phyloP scores from a whole-genome alignment of 306 rosid species.

The Malus fusca region DNA sequence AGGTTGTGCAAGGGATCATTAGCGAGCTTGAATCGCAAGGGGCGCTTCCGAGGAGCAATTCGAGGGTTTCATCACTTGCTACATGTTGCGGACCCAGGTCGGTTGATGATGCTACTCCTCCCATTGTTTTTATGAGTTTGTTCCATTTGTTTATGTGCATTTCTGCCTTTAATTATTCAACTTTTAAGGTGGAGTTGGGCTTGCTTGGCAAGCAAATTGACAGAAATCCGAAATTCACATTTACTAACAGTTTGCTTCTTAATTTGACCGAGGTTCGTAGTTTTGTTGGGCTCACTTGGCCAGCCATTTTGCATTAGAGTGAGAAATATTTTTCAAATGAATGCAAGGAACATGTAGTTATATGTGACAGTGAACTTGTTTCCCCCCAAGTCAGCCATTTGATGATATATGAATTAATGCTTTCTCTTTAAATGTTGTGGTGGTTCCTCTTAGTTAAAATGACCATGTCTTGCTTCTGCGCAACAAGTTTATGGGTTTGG shows the following conservation, averaged over 20 bases:
- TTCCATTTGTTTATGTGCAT: background rate
- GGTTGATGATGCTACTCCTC: conserved; percentile 13
- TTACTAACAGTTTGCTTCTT: background rate
- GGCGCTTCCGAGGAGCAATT: conserved; percentile 94
- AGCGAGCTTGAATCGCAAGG: conserved; percentile 99
- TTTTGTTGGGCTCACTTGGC: background rate
- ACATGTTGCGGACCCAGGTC: conserved; percentile 99
- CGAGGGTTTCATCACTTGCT: conserved; percentile 96
- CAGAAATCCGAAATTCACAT: background rate
- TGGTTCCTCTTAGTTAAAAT: background rate
- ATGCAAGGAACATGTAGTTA: background rate
- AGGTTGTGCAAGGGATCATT: conserved; percentile 96
- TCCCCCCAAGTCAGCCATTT: background rate
- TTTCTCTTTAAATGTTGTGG: background rate
- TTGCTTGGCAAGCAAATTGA: conserved; percentile 9
- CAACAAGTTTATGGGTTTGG: background rate
- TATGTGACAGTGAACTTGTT: background rate
- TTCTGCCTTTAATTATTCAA: background rate
- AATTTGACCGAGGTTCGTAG: background rate
- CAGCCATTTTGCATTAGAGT: background rate
- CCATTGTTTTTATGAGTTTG: background rate
- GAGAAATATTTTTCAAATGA: background rate
- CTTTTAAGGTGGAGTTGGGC: background rate
- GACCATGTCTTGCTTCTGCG: background rate
- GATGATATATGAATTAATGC: background rate